Conservation (phyloP, 257 asterid genomes). For the Leptodermis oblonga region DNA sequence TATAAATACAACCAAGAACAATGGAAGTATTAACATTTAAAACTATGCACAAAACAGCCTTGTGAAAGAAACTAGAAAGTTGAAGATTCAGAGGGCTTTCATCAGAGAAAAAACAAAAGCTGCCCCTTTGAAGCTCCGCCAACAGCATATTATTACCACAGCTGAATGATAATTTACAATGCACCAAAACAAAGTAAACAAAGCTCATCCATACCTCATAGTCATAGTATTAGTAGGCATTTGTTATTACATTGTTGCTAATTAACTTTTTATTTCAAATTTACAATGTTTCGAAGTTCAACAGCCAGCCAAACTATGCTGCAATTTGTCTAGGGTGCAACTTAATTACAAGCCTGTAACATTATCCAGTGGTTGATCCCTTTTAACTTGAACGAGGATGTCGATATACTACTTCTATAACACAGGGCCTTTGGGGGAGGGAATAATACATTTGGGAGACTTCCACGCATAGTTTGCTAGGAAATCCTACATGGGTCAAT, state of each 20-base stretch:
- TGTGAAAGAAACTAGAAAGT: conserved; percentile 5
- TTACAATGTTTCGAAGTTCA: conserved; percentile 1
- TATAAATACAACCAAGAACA: background rate
- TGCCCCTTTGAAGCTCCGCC: conserved; percentile 11
- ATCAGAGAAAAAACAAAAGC: conserved; percentile 3
- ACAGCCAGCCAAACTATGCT: background rate
- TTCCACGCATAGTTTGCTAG: too few relatives aligned
- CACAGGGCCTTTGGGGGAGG: too few relatives aligned
- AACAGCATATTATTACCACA: background rate
- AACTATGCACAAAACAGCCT: background rate
- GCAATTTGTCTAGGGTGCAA: background rate
- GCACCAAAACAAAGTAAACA: background rate
- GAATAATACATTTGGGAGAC: too few relatives aligned
- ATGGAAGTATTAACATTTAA: background rate
- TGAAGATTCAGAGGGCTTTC: background rate
- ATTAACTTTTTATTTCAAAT: background rate
- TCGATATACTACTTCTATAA: too few relatives aligned
- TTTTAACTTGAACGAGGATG: background rate
- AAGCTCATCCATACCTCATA: background rate
- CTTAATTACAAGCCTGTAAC: background rate
- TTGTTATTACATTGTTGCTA: conserved; percentile 1
- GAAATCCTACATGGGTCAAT: too few relatives aligned
- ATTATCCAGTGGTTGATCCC: background rate
- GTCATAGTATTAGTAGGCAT: background rate
- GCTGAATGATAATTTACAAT: background rate